Evolutionary conservation across 495 filamentous ascomycete genomes (phyloP).

Genomic region (Ascobolus immersus): DNA sequence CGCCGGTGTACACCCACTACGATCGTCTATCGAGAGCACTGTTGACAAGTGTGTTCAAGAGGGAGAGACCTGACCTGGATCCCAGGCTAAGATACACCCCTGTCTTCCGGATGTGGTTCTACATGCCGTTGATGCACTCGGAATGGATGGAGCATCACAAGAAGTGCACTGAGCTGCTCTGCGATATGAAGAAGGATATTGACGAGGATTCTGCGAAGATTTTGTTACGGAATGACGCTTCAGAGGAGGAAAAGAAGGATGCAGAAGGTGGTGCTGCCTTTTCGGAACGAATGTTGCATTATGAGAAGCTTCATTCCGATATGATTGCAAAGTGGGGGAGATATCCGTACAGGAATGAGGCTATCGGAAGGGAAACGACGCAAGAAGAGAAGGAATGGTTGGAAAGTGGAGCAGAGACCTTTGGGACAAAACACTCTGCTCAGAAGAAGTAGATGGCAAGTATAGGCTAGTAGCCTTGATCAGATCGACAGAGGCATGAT

Average conservation of each 20-base stretch:
- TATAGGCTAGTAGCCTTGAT: too few species aligned
- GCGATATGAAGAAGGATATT: slow-evolving; percentile 9
- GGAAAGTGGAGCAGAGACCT: too few species aligned
- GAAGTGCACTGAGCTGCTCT: slow-evolving; percentile 4
- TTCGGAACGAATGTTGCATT: too few species aligned
- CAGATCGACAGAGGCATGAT: too few species aligned
- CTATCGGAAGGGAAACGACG: slow-evolving; percentile 12
- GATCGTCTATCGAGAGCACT: slow-evolving; percentile 21
- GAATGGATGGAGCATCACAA: slow-evolving; percentile 18
- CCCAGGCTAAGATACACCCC: slow-evolving; percentile 3
- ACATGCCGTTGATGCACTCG: slow-evolving; percentile 22
- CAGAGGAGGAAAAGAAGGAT: slow-evolving; percentile 2
- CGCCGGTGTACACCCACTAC: slow-evolving; percentile 21
- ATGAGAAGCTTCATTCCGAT: slow-evolving; percentile 2
- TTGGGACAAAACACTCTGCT: too few species aligned
- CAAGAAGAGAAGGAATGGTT: slow-evolving; percentile 12
- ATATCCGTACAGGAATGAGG: slow-evolving; percentile 16
- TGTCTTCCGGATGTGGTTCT: slow-evolving; percentile 18
- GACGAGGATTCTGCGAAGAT: slow-evolving; percentile 5
- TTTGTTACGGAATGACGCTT: too few species aligned
- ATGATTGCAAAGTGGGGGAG: slow-evolving; percentile 15
- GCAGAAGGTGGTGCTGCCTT: neutral
- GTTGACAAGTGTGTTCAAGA: too few species aligned
- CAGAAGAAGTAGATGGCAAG: too few species aligned
- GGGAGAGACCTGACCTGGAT: too few species aligned